Evolutionary conservation across 805 yeast species (phyloP), one percentile per base, ranked within the genome.

Genomic region (Novakomyces olei): DNA sequence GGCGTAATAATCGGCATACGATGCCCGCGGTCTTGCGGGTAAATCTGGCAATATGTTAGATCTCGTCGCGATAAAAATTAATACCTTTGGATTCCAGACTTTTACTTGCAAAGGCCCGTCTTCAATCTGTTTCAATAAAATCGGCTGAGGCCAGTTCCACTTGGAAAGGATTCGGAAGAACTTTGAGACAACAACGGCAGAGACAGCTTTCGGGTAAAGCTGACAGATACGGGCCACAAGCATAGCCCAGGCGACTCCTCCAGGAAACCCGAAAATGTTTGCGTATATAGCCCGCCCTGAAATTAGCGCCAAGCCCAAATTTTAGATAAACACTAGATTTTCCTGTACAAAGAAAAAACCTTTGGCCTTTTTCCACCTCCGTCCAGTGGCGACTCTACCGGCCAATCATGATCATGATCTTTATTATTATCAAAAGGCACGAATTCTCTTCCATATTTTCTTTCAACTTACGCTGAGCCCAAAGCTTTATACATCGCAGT

Each of bases 201-300:
- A 73, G 8, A 81, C 91, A 0, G 96, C 92, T 53, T 85, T 85
- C 6, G 98, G 98, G 49, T 85, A 88, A 32, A 88, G 56, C 51
- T 88, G 98, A 53, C 98, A 88, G 19, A 88, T 80, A 44, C 98
- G 64, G 1, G 96, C 98, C n/a, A 83, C 95, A 26, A 88, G 53
- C 95, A 88, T 88, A 1, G 98, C 98, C 98, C 98, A 88, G 1
- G 98, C 98, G 31, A 88, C 98, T 53, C 98, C 98, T 46, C 98
- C 98, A 1, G 96, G 98, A 54, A 85, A 88, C 0, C 98, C 98
- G 63, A 75, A 79, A 29, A 88, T 75, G 48, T 88, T 88, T 5
- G 79, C 95, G 54, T 88, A 88, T 10, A 88, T 68, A 0, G 94
- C 96, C 32, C 96, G 64, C n/a, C n/a, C n/a, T n/a, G n/a, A n/a